Evolutionary conservation across 352 stramenopile genomes (phyloP), one percentile per base, ranked within the genome.

Genomic region (Discostella stelligera): DNA sequence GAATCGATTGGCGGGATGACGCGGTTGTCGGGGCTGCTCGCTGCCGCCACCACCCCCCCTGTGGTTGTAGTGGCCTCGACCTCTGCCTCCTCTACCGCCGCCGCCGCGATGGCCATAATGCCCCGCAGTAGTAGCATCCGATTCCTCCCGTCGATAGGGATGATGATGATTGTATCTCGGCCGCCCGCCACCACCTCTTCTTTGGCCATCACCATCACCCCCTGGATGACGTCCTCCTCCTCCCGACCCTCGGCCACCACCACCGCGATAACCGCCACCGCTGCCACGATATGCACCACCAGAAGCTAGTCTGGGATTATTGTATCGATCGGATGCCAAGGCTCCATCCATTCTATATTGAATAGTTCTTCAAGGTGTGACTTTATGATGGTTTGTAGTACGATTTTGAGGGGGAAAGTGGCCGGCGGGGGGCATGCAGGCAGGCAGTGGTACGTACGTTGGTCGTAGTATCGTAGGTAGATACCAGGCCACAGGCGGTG

Each of bases 1-100:
- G 54, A 81, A 81, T 27, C 77, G 71, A 69, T 84, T 84, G 64
- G 49, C 71, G 1, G 70, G 70, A 10, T 54, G 54, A 25, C 76
- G 55, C 25, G n/a, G 62, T 30, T 54, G 48, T 13, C 61, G 23
- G 6, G 32, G 10, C 20, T 53, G 10, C 14, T 48, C 41, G n/a
- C 66, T 14, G 2, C 59, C 52, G 3, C 63, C 63, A 18, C 54
- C 52, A n/a, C 46, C 23, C 9, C 72, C 49, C 6, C 56, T 39
- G 30, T 49, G 1, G 13, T 23, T 39, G 30, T 49, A 7, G 13
- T 23, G 6, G n/a, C 64, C 49, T 21, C 55, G 4, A 48, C 54
- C 21, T 49, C 55, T 23, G 7, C 20, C 8, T 9, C 66, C n/a
- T 2, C 53, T 54, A 14, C 72, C 65, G 14, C 72, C 72, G 56